These are phyloP conservation scores for Cymbopogon flexuosus DNA, from an alignment of 202 grass and related monocot species.

Conservation along the genomic window DNA sequence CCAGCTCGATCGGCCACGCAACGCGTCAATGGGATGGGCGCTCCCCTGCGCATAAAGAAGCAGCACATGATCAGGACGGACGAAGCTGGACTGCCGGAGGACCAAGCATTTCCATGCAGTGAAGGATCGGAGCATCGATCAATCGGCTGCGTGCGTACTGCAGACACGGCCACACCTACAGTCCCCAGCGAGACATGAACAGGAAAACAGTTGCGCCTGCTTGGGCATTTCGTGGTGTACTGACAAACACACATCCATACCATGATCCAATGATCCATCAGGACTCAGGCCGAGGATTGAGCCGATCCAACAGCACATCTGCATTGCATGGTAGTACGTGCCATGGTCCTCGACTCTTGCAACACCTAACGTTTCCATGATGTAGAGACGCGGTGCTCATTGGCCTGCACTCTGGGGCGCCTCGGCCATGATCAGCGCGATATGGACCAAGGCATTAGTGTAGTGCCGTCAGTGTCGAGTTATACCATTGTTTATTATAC, in stretches of 20 bases:
- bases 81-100: not conserved
- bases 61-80: not conserved
- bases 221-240: not conserved
- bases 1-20: not conserved
- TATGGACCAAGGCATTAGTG: conserved; percentile 4
- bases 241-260: not conserved
- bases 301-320: not conserved
- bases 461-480: conserved; percentile 1
- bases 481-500: not conserved
- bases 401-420: not conserved
- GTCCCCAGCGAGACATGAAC: not conserved
- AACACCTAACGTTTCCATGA: conserved; percentile 6
- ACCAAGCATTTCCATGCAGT: not conserved
- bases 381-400: not conserved
- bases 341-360: not conserved
- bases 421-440: not conserved
- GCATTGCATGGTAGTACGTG: not conserved
- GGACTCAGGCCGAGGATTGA: not conserved
- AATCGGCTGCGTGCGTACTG: not conserved
- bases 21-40: not conserved
- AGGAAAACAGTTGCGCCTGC: conserved; percentile 10
- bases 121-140: not conserved
- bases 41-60: not conserved
- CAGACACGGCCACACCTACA: not conserved
- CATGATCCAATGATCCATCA: not conserved